Evolutionary conservation across 208 protist genomes (phyloP).

Genomic region (Vickermania spadyakhi): DNA sequence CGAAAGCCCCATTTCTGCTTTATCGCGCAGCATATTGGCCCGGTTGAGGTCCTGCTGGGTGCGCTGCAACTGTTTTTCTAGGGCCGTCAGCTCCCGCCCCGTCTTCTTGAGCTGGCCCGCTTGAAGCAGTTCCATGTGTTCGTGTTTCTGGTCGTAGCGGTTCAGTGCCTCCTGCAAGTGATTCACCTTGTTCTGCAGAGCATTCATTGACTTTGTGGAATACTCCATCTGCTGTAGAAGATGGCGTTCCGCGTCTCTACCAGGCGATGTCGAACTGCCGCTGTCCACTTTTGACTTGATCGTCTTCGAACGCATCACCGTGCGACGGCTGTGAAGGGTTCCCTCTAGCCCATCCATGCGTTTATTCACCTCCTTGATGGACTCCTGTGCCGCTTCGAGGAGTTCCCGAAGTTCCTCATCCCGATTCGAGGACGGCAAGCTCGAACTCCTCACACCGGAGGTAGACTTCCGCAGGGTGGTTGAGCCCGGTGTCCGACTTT

Average conservation of each 20-base stretch:
- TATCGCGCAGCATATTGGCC: not conserved
- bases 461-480: too few species aligned
- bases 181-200: not conserved
- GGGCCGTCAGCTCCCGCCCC: not conserved
- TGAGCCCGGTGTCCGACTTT: too few species aligned
- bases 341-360: not conserved
- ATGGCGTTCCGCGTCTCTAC: not conserved
- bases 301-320: not conserved
- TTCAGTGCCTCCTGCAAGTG: not conserved
- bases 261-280: not conserved
- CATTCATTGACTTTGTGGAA: not conserved
- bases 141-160: not conserved
- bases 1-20: not conserved
- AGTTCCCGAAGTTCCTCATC: not conserved
- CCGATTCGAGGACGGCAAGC: too few species aligned
- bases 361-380: not conserved
- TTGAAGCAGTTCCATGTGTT: not conserved
- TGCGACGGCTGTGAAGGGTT: not conserved
- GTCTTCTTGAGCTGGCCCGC: not conserved
- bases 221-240: not conserved
- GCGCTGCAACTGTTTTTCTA: not conserved
- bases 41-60: not conserved
- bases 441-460: too few species aligned
- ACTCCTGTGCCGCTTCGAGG: not conserved
- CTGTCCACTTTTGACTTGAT: not conserved